Base-by-base conservation (phyloP, 148 eudicot genomes). In the Silene conica region DNA sequence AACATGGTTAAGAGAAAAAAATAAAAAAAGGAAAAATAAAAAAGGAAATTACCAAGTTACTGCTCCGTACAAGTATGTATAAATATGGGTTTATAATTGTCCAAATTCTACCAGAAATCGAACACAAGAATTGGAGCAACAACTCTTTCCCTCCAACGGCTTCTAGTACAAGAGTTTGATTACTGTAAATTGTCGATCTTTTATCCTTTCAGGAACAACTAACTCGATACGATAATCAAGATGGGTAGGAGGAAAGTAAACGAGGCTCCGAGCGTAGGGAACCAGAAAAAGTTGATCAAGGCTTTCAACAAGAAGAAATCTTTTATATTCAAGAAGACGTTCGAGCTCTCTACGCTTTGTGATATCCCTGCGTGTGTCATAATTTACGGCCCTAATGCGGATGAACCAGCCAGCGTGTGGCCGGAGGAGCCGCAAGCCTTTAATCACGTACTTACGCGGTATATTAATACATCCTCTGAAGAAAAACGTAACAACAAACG, bases 191-290 rank as follows among this genome's bases (percentile, higher is more conserved):
- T 38, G 43, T 9, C 6, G n/a, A 2, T 55, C 3, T 18, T 55
- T 55, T n/a, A 55, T 55, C 21, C n/a, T 55, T 6, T 55, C 14
- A 63, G 67, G 21, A 14, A 13, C 5, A 15, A 31, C 22, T 4
- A 15, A 15, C 6, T n/a, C 43, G n/a, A n/a, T n/a, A n/a, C n/a
- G n/a, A n/a, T n/a, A 9, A 38, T 38, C n/a, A 67, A 67, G n/a
- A 64, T 64, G 68, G 68, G 68, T 64, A 15, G 68, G 46, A 64
- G 19, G 68, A 64, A 64, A 34, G 7, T 31, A 64, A 41, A 64
- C 25, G 45, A 9, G 70, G 6, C 8, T 10, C 50, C 41, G 10
- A 67, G 20, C 8, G 43, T 38, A 3, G 54, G 8, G 18, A 19
- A 19, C 48, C 43, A 67, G 25, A n/a, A 19, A 9, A 67, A 41